Base-by-base conservation (phyloP, 768 basidiomycete genomes). In the Inosperma sp. region DNA sequence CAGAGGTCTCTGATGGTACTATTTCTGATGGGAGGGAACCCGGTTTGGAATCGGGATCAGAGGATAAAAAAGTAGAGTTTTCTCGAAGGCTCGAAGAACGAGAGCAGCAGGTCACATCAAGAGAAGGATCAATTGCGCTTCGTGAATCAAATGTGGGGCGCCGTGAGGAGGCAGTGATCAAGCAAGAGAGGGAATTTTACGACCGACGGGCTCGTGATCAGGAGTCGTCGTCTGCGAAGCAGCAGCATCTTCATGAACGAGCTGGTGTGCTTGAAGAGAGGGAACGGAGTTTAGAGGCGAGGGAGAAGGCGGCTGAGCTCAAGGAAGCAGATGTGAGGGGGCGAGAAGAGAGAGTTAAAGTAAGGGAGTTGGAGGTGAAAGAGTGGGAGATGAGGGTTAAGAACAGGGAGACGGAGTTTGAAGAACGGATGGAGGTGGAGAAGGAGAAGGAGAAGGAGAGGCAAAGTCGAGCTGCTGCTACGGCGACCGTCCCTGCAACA, bases 301-400 rank as follows among this genome's bases (percentile, higher is more conserved):
- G 44, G 31, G 43, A 54, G 31, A 7, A 36, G 27, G 21, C 37
- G 4, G 46, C 59, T 4, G 33, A 46, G 14, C 35, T 34, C 17
- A 21, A 31, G 23, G 47, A 47, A 37, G 19, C 5, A 21, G 48
- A 31, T 4, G 13, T 56, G 7, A 27, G 40, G 9, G 49, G 19
- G 21, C 30, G 48, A 29, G 56, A 56, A 23, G 36, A 17, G 22
- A 39, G 33, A 6, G 36, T 57, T 16, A 49, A 36, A 22, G 36
- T 36, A 25, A 22, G 33, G 27, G 46, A 52, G 33, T 27, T 39
- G 21, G 51, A 50, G 19, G 10, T 58, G 27, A 47, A 48, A 29
- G 34, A 33, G 27, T 47, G 44, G 36, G 26, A 49, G 41, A 34
- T 36, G 31, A 41, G 49, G 36, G 23, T 56, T 23, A 46, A 51